phyloP scores from a whole-genome alignment of 2,329 filamentous ascomycete genomes.

The Colletotrichum spaethianum region DNA sequence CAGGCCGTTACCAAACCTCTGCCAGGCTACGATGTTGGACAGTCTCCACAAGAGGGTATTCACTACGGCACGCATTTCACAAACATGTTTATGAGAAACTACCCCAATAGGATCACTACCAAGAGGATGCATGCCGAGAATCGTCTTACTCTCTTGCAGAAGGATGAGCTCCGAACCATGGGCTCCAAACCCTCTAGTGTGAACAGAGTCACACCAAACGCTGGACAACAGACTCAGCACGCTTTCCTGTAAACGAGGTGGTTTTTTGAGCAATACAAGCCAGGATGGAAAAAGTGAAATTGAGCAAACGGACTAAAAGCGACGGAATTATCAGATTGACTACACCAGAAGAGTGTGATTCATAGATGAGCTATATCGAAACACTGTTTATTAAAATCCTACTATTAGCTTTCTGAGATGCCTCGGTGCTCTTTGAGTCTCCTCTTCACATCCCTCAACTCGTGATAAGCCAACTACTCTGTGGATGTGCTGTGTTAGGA shows the following conservation, averaged over 20 bases:
- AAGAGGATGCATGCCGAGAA: conserved; percentile 52
- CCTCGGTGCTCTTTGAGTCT: too few species aligned
- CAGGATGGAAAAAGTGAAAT: not conserved
- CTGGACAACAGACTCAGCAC: not conserved
- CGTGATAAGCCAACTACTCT: too few species aligned
- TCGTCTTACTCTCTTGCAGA: conserved; percentile 46
- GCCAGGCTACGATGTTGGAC: conserved; percentile 52
- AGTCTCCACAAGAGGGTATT: conserved; percentile 54
- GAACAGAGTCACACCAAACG: not conserved
- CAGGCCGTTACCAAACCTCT: conserved; percentile 60
- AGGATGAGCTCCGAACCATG: conserved; percentile 48
- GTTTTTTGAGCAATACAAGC: not conserved
- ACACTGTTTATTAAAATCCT: not conserved
- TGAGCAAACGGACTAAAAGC: not conserved
- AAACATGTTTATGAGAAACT: conserved; percentile 66
- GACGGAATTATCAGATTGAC: conserved; percentile 15
- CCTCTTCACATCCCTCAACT: too few species aligned
- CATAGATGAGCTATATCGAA: not conserved
- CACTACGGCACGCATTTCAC: conserved; percentile 68
- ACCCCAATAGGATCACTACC: conserved; percentile 62
- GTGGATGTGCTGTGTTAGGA: too few species aligned
- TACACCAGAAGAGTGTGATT: not conserved
- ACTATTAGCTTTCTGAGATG: not conserved
- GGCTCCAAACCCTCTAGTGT: not conserved
- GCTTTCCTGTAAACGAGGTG: not conserved